Base-by-base conservation (phyloP, 208 protist species). In the Strigomonas culicis region DNA sequence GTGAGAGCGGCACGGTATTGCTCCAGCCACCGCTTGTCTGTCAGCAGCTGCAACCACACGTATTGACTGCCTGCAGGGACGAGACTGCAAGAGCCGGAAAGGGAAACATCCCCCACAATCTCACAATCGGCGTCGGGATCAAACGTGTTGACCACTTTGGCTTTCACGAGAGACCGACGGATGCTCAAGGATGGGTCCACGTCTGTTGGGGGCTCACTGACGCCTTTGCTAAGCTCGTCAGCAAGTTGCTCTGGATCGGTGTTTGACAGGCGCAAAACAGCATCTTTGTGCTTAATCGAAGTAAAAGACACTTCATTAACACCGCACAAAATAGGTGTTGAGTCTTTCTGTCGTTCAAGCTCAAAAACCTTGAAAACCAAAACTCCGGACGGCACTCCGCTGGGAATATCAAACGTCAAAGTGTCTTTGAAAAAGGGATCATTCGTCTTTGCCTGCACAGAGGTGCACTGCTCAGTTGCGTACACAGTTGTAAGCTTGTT, bases 361-460 rank as follows among this genome's bases (percentile, higher is more conserved):
- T 90, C 80, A 4, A 77, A 52, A 7, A 90, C 67, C 30, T 75
- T 68, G 3, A 84, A 17, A 1, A 75, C 41, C n/a, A 86, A 11
- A 46, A 57, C 53, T 0, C 67, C 59, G 24, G 4, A 57, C 21
- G 60, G 63, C 44, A 69, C 8, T 17, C 62, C 67, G 1, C 65
- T 21, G 22, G 71, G 57, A 15, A 90, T 17, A 8, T 70, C 62
- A 57, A 84, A 79, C 25, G 39, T 41, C 22, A 84, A 51, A 17
- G 36, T 63, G 31, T 77, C 74, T 22, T 82, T 86, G 66, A 81
- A 90, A 62, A 86, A 90, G 10, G 83, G 83, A 2, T 68, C 75
- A 50, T 90, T 90, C 25, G 77, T 80, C 17, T 75, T 77, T 44
- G 69, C 58, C 55, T 86, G 80, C 27, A 84, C 36, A 8, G 66